A percentile compares a stretch with the other conserved stretches of the same genome.
phyloP scores from a whole-genome alignment of 768 basidiomycete species.

The Mycena pura region DNA sequence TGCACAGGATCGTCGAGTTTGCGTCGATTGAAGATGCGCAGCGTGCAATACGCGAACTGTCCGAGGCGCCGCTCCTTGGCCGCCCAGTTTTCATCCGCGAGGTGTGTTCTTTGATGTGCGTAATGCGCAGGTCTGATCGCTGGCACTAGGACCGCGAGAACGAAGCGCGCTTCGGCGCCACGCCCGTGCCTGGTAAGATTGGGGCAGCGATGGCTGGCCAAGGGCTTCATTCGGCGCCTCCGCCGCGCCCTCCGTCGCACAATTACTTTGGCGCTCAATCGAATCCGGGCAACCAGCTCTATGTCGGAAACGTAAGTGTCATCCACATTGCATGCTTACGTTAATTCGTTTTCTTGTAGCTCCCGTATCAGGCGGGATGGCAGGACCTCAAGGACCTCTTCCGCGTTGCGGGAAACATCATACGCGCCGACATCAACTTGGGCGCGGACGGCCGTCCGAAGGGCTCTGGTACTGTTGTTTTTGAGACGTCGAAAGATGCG shows the following conservation, averaged over 20 bases:
- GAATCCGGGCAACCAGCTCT: slow-evolving; percentile 91
- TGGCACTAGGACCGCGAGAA: slow-evolving; percentile 97
- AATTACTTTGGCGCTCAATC: slow-evolving; percentile 66
- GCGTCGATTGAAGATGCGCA: slow-evolving; percentile 89
- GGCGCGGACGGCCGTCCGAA: slow-evolving; percentile 93
- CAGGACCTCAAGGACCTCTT: slow-evolving; percentile 98
- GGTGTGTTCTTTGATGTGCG: slow-evolving; percentile 62
- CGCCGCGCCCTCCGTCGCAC: slow-evolving; percentile 83
- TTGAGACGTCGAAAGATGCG: slow-evolving; percentile 90
- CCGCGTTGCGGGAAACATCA: slow-evolving; percentile 93
- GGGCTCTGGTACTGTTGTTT: slow-evolving; percentile 97
- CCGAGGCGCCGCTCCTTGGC: slow-evolving; percentile 89
- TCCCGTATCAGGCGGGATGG: slow-evolving; percentile 98
- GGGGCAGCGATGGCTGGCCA: slow-evolving; percentile 97
- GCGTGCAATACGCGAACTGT: slow-evolving; percentile 87
- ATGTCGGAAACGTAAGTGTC: slow-evolving; percentile 83
- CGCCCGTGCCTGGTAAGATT: slow-evolving; percentile 94
- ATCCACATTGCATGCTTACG: background rate
- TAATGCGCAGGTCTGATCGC: no score
- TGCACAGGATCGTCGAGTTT: slow-evolving; percentile 90
- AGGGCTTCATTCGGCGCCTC: slow-evolving; percentile 78
- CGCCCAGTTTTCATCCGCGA: slow-evolving; percentile 97
- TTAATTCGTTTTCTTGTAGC: slow-evolving; percentile 48
- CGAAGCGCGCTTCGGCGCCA: slow-evolving; percentile 93
- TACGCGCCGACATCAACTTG: slow-evolving; percentile 95